Evolutionary conservation across 164 flowering plant species (phyloP).

Genomic region (Nelumbo lutea): DNA sequence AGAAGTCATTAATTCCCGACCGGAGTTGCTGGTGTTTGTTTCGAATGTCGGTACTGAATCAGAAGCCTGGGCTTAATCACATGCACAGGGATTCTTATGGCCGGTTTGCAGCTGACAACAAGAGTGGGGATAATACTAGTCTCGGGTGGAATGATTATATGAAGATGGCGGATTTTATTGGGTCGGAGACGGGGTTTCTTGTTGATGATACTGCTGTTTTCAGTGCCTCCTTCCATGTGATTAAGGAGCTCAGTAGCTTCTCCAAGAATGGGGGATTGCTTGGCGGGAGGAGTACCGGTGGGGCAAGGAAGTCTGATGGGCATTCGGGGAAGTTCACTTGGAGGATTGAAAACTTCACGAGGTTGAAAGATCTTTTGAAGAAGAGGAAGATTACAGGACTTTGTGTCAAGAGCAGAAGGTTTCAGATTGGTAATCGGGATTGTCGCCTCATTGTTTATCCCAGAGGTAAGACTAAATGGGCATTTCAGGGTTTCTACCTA

Average conservation of each 20-base stretch:
- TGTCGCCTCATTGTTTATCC: slow-evolving; percentile 98
- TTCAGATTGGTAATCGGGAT: slow-evolving; percentile 93
- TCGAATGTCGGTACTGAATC: slow-evolving; percentile 90
- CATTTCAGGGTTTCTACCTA: background rate
- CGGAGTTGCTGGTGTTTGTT: slow-evolving; percentile 98
- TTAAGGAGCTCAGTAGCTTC: slow-evolving; percentile 77
- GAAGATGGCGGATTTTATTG: slow-evolving; percentile 87
- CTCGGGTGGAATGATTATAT: slow-evolving; percentile 99
- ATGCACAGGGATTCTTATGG: slow-evolving; percentile 93
- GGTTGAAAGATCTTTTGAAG: slow-evolving; percentile 87
- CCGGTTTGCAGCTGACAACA: slow-evolving; percentile 88
- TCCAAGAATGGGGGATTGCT: slow-evolving; percentile 62
- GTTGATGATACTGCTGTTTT: slow-evolving; percentile 93
- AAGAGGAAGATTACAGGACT: slow-evolving; percentile 97
- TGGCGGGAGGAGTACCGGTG: slow-evolving; percentile 48
- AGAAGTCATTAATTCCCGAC: slow-evolving; percentile 55
- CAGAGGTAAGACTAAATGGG: slow-evolving; percentile 51
- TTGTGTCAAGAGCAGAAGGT: slow-evolving; percentile 94
- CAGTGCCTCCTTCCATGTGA: slow-evolving; percentile 85
- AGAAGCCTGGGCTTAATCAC: slow-evolving; percentile 74
- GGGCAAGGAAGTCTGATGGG: slow-evolving; percentile 77
- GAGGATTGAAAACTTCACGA: slow-evolving; percentile 88
- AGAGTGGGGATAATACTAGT: slow-evolving; percentile 91
- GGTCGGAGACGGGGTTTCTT: slow-evolving; percentile 63
- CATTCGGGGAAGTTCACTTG: slow-evolving; percentile 88